A percentile compares a stretch with the other conserved stretches of the same genome.
These are phyloP conservation scores for Beta lomatogona DNA, from an alignment of 179 eudicot species.

Conservation along the genomic window DNA sequence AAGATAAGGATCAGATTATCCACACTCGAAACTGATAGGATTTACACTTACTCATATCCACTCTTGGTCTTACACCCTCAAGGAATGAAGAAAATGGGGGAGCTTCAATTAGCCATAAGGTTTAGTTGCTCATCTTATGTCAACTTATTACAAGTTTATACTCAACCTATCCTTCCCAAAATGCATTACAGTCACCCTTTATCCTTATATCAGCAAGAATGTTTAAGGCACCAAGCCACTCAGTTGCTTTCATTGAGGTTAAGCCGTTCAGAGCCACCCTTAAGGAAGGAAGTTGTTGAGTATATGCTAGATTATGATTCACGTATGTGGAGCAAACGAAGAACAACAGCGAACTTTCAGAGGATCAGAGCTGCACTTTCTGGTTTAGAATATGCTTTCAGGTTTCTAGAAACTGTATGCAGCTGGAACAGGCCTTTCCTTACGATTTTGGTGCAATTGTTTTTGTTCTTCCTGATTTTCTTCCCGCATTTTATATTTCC, in stretches of 20 bases:
- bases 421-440: constrained; percentile 36
- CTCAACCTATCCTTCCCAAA: constrained; percentile 37
- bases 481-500: constrained; percentile 30
- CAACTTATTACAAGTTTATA: constrained; percentile 34
- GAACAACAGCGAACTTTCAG: constrained; percentile 30
- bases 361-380: constrained; percentile 28
- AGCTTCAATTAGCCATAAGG: constrained; percentile 39
- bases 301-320: constrained; percentile 47
- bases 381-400: neutral
- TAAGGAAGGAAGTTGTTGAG: constrained; percentile 41
- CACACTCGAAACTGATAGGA: constrained; percentile 33
- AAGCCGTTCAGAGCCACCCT: constrained; percentile 42
- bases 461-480: constrained; percentile 27
- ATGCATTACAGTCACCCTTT: constrained; percentile 47
- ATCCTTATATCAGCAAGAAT: constrained; percentile 30
- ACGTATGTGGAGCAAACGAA: constrained; percentile 35
- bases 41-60: constrained; percentile 40
- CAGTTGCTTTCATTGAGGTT: constrained; percentile 33
- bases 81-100: constrained; percentile 46
- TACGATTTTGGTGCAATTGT: constrained; percentile 20
- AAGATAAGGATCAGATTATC: constrained; percentile 47
- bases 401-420: constrained; percentile 10
- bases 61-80: constrained; percentile 31
- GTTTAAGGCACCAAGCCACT: constrained; percentile 42
- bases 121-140: constrained; percentile 40